Base-by-base conservation (phyloP, 768 basidiomycete genomes). In the Calocera viscosa region DNA sequence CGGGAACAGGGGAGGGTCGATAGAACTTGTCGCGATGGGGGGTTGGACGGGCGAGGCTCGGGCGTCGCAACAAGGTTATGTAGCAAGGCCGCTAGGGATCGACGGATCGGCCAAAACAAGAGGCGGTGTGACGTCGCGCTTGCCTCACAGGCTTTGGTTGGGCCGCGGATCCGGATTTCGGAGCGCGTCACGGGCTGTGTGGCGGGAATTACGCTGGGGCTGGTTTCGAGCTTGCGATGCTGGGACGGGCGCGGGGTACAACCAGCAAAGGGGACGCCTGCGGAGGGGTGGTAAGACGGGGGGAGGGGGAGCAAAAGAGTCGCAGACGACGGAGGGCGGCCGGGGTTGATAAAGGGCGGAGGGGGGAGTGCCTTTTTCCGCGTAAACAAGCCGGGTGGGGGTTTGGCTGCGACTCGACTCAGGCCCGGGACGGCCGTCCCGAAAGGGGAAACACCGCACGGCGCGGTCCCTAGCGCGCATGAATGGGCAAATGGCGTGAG, bases 111-210 rank as follows among this genome's bases (percentile, higher is more conserved):
- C 43, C 43, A 7, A 24, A 47, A 47, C 43, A 47, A 60, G 30
- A 60, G 53, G 53, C 53, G 30, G 53, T 60, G 53, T 60, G 53
- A 60, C 53, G 53, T 60, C 53, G 43, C 43, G 43, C 24, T 47
- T 47, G 43, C 43, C 19, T 47, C 24, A 19, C 8, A 24, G 19
- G 16, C 19, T 17, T 5, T 5, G 24, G 43, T 5, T 5, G 7
- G 53, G 53, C 14, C 53, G 26, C 53, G 53, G 53, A 60, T 60
- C 53, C 53, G 53, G 14, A 60, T 60, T 60, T 60, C 26, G 53
- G 43, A 16, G 8, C 22, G 2, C 26, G 53, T 5, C 22, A 26
- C 53, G 53, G 14, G 43, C 16, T 19, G 14, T 60, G 53, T 60
- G 53, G 53, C 53, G 53, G 53, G 53, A 30, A 14, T 2, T 60